These are phyloP conservation scores for Lentinula edodes DNA, from an alignment of 768 basidiomycete species.

Conservation along the genomic window DNA sequence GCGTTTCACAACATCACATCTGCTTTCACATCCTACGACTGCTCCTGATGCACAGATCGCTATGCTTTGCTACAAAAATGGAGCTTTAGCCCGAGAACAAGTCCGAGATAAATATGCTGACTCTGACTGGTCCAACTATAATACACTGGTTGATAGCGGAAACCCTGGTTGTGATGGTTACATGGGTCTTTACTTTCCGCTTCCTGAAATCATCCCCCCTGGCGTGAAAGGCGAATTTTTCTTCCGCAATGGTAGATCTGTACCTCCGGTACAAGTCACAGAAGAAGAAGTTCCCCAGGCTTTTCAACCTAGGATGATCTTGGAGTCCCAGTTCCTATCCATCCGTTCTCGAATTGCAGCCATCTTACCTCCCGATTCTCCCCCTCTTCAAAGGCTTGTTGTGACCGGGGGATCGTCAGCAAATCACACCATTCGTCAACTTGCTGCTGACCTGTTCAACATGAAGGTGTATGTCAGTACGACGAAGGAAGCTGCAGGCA, in stretches of 20 bases:
- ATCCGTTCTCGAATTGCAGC: slow-evolving; percentile 67
- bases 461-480: slow-evolving; percentile 68
- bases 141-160: slow-evolving; percentile 50
- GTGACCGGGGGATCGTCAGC: slow-evolving; percentile 76
- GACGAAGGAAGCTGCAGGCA: slow-evolving; percentile 66
- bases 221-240: slow-evolving; percentile 67
- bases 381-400: slow-evolving; percentile 58
- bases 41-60: slow-evolving; percentile 59
- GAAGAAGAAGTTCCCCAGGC: slow-evolving; percentile 30
- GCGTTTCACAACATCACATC: slow-evolving; percentile 70
- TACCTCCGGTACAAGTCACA: slow-evolving; percentile 23
- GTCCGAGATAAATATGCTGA: slow-evolving; percentile 62
- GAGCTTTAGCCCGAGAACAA: slow-evolving; percentile 74
- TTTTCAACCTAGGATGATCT: slow-evolving; percentile 67
- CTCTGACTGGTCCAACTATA: slow-evolving; percentile 64
- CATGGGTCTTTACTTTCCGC: slow-evolving; percentile 75
- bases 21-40: slow-evolving; percentile 67
- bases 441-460: slow-evolving; percentile 74
- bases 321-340: slow-evolving; percentile 82
- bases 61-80: slow-evolving; percentile 93
- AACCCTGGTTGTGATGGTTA: slow-evolving; percentile 54
- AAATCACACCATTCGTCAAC: slow-evolving; percentile 66
- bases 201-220: slow-evolving; percentile 85
- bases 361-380: slow-evolving; percentile 55
- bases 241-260: slow-evolving; percentile 37